Percentiles rank a stretch among this genome's conserved stretches.
Conservation (phyloP, 1,139 yeast genomes). For the Yamadazyma mexicana region DNA sequence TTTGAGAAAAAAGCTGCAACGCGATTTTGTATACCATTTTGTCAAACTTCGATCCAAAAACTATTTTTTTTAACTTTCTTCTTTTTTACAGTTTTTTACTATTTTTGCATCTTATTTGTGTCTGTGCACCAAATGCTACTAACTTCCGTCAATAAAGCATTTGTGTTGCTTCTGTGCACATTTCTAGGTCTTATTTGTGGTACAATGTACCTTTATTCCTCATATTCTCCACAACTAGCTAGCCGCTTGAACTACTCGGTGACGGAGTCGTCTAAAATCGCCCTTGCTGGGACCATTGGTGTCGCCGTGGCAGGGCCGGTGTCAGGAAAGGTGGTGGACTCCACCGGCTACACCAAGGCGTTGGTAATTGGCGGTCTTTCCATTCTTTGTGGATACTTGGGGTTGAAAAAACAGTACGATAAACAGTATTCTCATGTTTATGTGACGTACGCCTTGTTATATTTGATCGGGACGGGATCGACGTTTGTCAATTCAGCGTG, state of each 20-base stretch:
- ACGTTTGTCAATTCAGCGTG: constrained; percentile 53
- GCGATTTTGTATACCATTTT: neutral
- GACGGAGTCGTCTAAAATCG: constrained; percentile 55
- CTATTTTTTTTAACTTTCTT: no score
- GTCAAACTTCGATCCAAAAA: no score
- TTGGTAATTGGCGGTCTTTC: constrained; percentile 44
- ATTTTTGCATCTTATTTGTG: no score
- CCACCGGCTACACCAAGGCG: constrained; percentile 47
- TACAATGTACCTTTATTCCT: constrained; percentile 58
- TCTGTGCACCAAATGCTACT: constrained; percentile 1
- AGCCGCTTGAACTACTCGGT: constrained; percentile 50
- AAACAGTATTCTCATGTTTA: constrained; percentile 25
- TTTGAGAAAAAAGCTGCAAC: neutral
- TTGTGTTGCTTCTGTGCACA: constrained; percentile 46
- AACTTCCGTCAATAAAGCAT: constrained; percentile 28
- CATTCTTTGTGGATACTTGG: constrained; percentile 46
- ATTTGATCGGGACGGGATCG: constrained; percentile 54
- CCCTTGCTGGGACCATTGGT: constrained; percentile 60
- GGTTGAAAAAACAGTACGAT: constrained; percentile 49
- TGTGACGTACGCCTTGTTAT: constrained; percentile 38
- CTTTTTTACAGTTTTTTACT: no score
- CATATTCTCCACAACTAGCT: constrained; percentile 67
- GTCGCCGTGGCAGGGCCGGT: constrained; percentile 57
- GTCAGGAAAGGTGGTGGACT: constrained; percentile 62
- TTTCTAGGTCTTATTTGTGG: constrained; percentile 58